Percentiles rank a stretch among this genome's conserved stretches.
These are phyloP conservation scores for Neofusicoccum sp. DNA, from an alignment of 2,329 filamentous ascomycete genomes.

Conservation along the genomic window DNA sequence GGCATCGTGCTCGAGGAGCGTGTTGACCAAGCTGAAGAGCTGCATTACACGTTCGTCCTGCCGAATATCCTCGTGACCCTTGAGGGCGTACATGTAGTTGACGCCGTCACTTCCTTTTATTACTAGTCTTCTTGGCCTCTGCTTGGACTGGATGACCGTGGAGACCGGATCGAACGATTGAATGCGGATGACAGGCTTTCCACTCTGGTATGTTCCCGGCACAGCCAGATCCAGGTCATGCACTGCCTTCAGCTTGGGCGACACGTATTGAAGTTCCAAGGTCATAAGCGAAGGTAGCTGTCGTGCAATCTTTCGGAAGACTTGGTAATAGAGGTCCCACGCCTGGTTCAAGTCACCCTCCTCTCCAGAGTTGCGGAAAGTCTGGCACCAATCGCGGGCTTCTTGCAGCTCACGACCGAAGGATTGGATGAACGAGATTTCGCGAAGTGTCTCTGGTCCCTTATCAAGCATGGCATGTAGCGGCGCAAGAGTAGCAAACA, in stretches of 20 bases:
- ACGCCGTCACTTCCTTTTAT: conserved; percentile 87
- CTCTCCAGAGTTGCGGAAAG: conserved; percentile 86
- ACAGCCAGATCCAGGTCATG: conserved; percentile 88
- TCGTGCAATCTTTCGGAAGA: conserved; percentile 92
- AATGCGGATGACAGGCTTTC: conserved; percentile 79
- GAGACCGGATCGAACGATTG: conserved; percentile 87
- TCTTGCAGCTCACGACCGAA: conserved; percentile 95
- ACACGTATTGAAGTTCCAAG: conserved; percentile 94
- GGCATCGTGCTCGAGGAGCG: conserved; percentile 86
- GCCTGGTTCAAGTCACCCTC: conserved; percentile 95
- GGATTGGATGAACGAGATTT: conserved; percentile 96
- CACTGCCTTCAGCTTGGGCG: conserved; percentile 84
- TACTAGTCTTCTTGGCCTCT: conserved; percentile 86
- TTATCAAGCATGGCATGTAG: conserved; percentile 88
- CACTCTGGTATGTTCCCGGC: conserved; percentile 90
- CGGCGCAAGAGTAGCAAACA: conserved; percentile 89
- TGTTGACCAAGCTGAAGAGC: conserved; percentile 96
- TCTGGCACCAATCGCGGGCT: conserved; percentile 92
- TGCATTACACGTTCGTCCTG: conserved; percentile 99
- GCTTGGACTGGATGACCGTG: conserved; percentile 94
- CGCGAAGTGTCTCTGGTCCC: conserved; percentile 88
- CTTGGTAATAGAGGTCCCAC: conserved; percentile 99
- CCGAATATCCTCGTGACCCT: conserved; percentile 99
- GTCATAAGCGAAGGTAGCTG: conserved; percentile 92
- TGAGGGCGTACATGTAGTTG: conserved; percentile 85